Evolutionary conservation across 2,329 filamentous ascomycete genomes (phyloP).

Genomic region (Apiospora aurea): DNA sequence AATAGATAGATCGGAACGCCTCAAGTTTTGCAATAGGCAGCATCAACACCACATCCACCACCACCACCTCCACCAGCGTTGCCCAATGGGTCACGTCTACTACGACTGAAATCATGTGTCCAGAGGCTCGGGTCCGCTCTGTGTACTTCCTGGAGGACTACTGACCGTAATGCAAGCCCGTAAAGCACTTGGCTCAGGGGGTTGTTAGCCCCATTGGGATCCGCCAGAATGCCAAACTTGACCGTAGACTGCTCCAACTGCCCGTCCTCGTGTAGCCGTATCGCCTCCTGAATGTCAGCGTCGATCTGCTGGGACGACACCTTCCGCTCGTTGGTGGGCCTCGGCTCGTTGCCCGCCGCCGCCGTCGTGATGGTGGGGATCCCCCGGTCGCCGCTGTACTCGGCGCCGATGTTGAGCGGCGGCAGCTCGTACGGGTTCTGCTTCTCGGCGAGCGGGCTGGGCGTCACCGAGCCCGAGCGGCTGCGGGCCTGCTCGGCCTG

Average conservation of each 20-base stretch:
- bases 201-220: slow-evolving; percentile 86
- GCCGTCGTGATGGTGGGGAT: background rate
- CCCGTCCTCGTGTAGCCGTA: slow-evolving; percentile 87
- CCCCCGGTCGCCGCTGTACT: background rate
- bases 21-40: background rate
- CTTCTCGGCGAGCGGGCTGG: slow-evolving; percentile 39
- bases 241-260: slow-evolving; percentile 80
- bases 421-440: slow-evolving; percentile 36
- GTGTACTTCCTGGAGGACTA: slow-evolving; percentile 28
- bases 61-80: background rate
- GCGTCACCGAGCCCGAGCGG: slow-evolving; percentile 42
- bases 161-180: slow-evolving; percentile 83
- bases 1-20: background rate
- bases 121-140: background rate
- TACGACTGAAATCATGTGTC: background rate
- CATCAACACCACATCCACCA: background rate
- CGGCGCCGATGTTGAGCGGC: background rate
- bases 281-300: slow-evolving; percentile 91
- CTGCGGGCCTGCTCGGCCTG: slow-evolving; percentile 58
- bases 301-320: slow-evolving; percentile 63
- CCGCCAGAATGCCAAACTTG: slow-evolving; percentile 84
- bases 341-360: slow-evolving; percentile 26
- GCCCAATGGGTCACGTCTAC: background rate
- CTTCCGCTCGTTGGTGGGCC: slow-evolving; percentile 34
- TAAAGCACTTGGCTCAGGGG: slow-evolving; percentile 95